A percentile compares a stretch with the other conserved stretches of the same genome.
Conservation (phyloP, 176 grass and related monocot species). For the Oryza meyeriana region DNA sequence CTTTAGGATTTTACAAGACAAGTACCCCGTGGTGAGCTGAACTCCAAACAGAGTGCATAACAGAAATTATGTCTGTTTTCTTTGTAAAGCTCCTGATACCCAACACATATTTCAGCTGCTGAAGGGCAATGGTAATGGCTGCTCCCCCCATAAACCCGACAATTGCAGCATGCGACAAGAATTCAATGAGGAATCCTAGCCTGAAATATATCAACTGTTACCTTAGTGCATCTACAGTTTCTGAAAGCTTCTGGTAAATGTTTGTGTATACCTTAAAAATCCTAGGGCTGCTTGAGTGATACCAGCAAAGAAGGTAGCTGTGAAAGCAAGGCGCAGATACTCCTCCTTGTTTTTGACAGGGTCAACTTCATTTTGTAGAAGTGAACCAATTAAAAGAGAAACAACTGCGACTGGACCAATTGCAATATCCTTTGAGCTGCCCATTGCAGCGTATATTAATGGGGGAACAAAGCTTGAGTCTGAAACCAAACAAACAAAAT, state of each 20-base stretch:
- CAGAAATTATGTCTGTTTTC: constrained; percentile 86
- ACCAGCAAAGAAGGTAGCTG: constrained; percentile 96
- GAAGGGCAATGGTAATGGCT: constrained; percentile 92
- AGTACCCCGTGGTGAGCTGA: constrained; percentile 81
- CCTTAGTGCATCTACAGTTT: not conserved
- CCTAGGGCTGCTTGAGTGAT: constrained; percentile 93
- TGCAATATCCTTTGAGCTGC: constrained; percentile 94
- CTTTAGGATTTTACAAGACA: constrained; percentile 12
- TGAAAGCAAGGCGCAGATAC: constrained; percentile 80
- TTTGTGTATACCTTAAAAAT: constrained; percentile 65
- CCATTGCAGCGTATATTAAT: constrained; percentile 90
- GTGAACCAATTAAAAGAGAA: constrained; percentile 82
- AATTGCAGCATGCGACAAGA: constrained; percentile 96
- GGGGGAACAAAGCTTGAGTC: constrained; percentile 91
- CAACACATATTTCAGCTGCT: constrained; percentile 84
- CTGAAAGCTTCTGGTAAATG: not conserved
- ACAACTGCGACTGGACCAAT: constrained; percentile 95
- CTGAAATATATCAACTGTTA: constrained; percentile 42
- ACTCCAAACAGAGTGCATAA: constrained; percentile 82
- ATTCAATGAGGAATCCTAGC: constrained; percentile 92
- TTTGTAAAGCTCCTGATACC: constrained; percentile 82
- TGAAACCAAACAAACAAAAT: constrained; percentile 42
- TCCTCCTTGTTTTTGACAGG: constrained; percentile 58
- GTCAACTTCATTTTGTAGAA: constrained; percentile 78
- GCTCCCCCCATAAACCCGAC: constrained; percentile 95